A percentile compares a stretch with the other conserved stretches of the same genome.
Conservation (phyloP, 2,329 filamentous ascomycete species). For the Fusarium luffae region DNA sequence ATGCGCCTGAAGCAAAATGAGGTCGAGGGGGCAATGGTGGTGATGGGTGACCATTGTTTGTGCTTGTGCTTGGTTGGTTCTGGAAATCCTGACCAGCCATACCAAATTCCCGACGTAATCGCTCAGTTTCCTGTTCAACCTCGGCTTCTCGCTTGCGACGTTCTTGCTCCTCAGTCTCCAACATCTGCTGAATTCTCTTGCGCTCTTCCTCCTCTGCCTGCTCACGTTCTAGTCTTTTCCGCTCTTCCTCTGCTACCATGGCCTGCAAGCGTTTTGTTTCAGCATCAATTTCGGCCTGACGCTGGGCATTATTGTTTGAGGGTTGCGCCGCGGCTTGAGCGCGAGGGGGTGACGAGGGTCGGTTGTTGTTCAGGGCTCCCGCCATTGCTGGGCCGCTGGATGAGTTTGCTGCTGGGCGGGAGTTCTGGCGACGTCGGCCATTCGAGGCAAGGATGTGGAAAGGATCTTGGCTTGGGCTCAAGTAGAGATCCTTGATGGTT, state of each 20-base stretch:
- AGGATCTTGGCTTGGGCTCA: conserved; percentile 73
- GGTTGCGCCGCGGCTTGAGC: conserved; percentile 27
- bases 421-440: conserved; percentile 51
- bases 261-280: conserved; percentile 80
- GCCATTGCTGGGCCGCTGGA: conserved; percentile 48
- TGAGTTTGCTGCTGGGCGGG: conserved; percentile 51
- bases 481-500: conserved; percentile 73
- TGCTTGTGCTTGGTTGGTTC: conserved; percentile 33
- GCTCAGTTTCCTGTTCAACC: conserved; percentile 84
- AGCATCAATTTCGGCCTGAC: conserved; percentile 67
- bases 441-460: conserved; percentile 74
- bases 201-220: conserved; percentile 66
- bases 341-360: conserved; percentile 34
- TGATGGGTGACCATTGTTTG: conserved; percentile 33
- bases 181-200: conserved; percentile 69
- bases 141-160: conserved; percentile 64
- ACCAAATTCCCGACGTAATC: conserved; percentile 76
- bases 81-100: conserved; percentile 58
- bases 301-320: conserved; percentile 38
- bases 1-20: conserved; percentile 34
- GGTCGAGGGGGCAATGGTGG: conserved; percentile 52
- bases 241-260: conserved; percentile 62
- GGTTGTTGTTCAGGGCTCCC: conserved; percentile 53
- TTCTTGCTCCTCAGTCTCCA: conserved; percentile 74
- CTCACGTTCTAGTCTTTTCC: conserved; percentile 65